These are phyloP conservation scores for Diospyros lotus DNA, from an alignment of 148 eudicot species.

Conservation along the genomic window DNA sequence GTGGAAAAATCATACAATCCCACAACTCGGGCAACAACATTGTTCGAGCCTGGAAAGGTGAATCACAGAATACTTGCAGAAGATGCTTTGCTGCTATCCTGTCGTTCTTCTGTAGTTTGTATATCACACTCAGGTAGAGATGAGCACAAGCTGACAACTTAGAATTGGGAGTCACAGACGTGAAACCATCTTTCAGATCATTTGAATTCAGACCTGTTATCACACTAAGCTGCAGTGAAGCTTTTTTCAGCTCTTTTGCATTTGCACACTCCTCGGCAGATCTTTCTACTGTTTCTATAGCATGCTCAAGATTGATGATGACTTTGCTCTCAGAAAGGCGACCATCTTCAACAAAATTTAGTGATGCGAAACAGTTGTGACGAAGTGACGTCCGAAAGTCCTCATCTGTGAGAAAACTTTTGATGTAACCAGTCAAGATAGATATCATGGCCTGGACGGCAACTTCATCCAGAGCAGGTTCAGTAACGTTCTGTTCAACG, in stretches of 20 bases:
- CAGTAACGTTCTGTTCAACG: constrained; percentile 15
- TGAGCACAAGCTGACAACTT: constrained; percentile 53
- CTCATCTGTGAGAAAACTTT: constrained; percentile 28
- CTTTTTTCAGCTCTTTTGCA: constrained; percentile 40
- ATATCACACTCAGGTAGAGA: constrained; percentile 46
- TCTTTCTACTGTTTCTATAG: constrained; percentile 47
- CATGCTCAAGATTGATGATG: constrained; percentile 43
- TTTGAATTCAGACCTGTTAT: constrained; percentile 46
- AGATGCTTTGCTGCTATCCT: constrained; percentile 44
- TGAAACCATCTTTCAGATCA: constrained; percentile 38
- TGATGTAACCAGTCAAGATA: constrained; percentile 36
- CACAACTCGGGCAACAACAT: constrained; percentile 41
- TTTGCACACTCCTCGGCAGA: constrained; percentile 33
- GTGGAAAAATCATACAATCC: constrained; percentile 42
- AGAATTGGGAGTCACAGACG: constrained; percentile 40
- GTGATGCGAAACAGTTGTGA: constrained; percentile 35
- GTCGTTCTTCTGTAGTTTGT: constrained; percentile 42
- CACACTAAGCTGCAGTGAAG: constrained; percentile 51
- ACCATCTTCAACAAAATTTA: constrained; percentile 29
- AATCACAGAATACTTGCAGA: constrained; percentile 48
- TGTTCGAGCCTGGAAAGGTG: constrained; percentile 47
- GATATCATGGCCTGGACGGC: constrained; percentile 46
- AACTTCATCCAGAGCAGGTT: constrained; percentile 42
- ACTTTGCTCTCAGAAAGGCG: constrained; percentile 34
- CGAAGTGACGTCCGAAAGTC: constrained; percentile 36